Base-by-base conservation (phyloP, 1,139 yeast species). In the Scheffersomyces lignicola region DNA sequence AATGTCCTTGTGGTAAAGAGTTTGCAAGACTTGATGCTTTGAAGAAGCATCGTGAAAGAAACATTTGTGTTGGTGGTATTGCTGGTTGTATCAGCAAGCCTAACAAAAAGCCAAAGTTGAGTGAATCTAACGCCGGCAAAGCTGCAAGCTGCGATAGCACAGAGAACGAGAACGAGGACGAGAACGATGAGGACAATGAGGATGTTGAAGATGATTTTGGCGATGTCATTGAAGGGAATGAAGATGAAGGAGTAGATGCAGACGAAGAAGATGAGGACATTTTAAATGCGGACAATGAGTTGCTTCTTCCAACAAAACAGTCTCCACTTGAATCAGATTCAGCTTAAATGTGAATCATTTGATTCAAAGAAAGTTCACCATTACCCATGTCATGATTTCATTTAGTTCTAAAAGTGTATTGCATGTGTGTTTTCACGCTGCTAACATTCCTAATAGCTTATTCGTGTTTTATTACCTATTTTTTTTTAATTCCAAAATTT, bases 1-100 rank as follows among this genome's bases (percentile, higher is more conserved):
- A 67, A 31, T 94, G 99, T 60, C 83, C 84, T 0, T 94, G 98
- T 62, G 97, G 97, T 13, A 90, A 89, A 61, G 83, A 83, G 42
- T 94, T 92, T 62, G 82, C 94, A 5, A 71, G 97, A 39, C 81
- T 85, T 38, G 97, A 92, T 62, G 96, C 97, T 0, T 66, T 90
- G 56, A 80, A 78, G 45, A 77, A 92, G 43, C 99, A 92, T 54
- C 71, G 87, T 46, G 72, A 78, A 34, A 70, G 96, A 48, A 79
- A 80, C 65, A 88, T 85, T 31, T 90, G 96, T 56, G 57, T 63
- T 26, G 95, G 94, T 17, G 92, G 88, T 6, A 58, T 77, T 21
- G 69, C 42, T 14, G 52, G 50, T 29, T 50, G 58, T 24, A 44
- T 64, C 7, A 45, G 52, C n/a, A 65, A 65, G 39, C 67, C 69